Percentiles rank a stretch among this genome's conserved stretches.
Conservation (phyloP, 768 basidiomycete genomes). For the Vishniacozyma victoriae region DNA sequence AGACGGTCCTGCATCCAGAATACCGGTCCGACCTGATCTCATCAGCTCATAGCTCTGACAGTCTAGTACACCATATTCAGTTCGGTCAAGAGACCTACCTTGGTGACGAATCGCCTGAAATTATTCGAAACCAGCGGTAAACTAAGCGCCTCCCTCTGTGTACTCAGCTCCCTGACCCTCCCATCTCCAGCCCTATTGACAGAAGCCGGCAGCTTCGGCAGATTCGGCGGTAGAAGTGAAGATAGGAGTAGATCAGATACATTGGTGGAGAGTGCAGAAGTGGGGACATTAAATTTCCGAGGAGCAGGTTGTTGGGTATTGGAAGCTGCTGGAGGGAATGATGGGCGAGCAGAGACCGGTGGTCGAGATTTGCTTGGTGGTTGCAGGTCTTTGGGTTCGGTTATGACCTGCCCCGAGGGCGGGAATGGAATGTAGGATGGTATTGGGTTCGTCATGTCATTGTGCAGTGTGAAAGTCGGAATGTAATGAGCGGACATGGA, state of each 20-base stretch:
- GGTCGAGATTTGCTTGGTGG: no score
- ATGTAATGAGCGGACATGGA: no score
- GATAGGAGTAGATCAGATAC: constrained; percentile 45
- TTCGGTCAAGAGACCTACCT: constrained; percentile 30
- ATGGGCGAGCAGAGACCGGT: no score
- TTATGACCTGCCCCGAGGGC: no score
- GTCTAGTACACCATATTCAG: background rate
- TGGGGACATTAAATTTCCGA: constrained; percentile 10
- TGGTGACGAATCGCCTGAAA: constrained; percentile 72
- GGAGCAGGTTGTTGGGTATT: no score
- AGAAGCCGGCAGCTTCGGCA: constrained; percentile 25
- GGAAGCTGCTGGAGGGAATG: no score
- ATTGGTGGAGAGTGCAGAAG: constrained; percentile 21
- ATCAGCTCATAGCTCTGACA: constrained; percentile 3
- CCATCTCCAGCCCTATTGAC: background rate
- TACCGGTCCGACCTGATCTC: constrained; percentile 56
- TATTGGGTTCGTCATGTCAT: no score
- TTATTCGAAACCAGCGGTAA: constrained; percentile 71
- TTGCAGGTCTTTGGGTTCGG: no score
- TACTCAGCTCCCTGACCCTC: constrained; percentile 26
- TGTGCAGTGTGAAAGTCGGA: no score
- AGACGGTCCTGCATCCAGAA: constrained; percentile 87
- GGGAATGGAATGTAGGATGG: no score
- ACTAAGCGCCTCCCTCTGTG: constrained; percentile 56
- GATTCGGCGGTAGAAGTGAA: constrained; percentile 32